Conservation (phyloP, 148 eudicot genomes). For the Fagopyrum tataricum region DNA sequence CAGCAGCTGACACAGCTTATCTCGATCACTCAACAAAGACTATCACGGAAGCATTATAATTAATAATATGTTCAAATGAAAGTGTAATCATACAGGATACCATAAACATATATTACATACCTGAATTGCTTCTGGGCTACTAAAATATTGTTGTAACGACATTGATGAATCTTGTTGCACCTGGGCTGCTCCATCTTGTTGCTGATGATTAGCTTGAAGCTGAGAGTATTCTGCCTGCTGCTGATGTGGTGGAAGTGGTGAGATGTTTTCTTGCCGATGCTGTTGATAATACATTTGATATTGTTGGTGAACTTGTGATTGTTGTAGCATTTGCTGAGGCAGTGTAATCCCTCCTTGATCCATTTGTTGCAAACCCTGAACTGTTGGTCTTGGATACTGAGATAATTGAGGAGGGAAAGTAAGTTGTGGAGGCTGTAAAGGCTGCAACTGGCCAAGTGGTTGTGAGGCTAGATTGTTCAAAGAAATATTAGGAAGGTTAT, state of each 20-base stretch:
- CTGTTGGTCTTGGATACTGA: slow-evolving; percentile 60
- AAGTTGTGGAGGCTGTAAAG: slow-evolving; percentile 92
- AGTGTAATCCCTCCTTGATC: slow-evolving; percentile 58
- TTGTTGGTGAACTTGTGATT: slow-evolving; percentile 65
- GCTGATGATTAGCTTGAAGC: slow-evolving; percentile 24
- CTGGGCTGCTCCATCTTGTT: slow-evolving; percentile 40
- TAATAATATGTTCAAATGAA: neutral
- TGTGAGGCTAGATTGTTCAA: slow-evolving; percentile 46
- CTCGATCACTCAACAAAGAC: slow-evolving; percentile 88
- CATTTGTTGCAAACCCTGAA: slow-evolving; percentile 41
- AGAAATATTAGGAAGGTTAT: slow-evolving; percentile 37
- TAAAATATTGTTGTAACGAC: slow-evolving; percentile 78
- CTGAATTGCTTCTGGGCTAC: slow-evolving; percentile 95
- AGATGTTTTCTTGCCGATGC: slow-evolving; percentile 44
- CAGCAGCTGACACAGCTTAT: slow-evolving; percentile 85
- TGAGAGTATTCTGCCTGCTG: slow-evolving; percentile 31
- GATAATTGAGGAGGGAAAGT: slow-evolving; percentile 62
- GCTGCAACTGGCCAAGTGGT: slow-evolving; percentile 61
- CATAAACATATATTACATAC: slow-evolving; percentile 24
- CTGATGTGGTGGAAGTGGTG: slow-evolving; percentile 37
- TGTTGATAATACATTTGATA: slow-evolving; percentile 50
- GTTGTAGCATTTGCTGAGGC: slow-evolving; percentile 57
- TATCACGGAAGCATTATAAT: slow-evolving; percentile 21
- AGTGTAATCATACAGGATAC: neutral
- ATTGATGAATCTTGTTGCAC: slow-evolving; percentile 59